Percentiles rank a stretch among this genome's conserved stretches.
phyloP scores from a whole-genome alignment of 495 filamentous ascomycete species.

The Lasiosphaeria miniovina region DNA sequence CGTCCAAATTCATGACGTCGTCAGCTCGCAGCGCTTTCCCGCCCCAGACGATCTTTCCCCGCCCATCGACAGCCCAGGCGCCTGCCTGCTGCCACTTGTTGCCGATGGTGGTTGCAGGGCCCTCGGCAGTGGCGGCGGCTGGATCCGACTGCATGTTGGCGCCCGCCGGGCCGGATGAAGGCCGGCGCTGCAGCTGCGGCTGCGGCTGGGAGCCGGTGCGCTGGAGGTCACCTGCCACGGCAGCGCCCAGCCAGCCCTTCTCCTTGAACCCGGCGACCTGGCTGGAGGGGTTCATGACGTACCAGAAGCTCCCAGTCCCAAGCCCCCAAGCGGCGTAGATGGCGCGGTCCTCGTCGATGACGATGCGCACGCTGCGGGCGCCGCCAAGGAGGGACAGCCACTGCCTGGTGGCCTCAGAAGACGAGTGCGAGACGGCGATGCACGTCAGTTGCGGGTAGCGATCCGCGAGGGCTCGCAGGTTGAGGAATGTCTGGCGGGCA shows the following conservation, averaged over 20 bases:
- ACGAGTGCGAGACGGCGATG: conserved; percentile 55
- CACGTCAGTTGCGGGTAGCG: conserved; percentile 42
- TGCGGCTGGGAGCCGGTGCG: conserved; percentile 19
- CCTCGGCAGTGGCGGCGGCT: conserved; percentile 16
- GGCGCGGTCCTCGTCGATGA: conserved; percentile 52
- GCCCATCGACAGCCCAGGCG: conserved; percentile 52
- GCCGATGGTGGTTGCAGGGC: conserved; percentile 53
- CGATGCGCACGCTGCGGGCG: conserved; percentile 42
- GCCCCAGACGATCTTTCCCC: conserved; percentile 52
- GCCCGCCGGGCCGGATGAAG: no score
- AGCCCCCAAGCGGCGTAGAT: conserved; percentile 54
- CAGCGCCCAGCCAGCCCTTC: conserved; percentile 43
- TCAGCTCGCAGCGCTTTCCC: conserved; percentile 45
- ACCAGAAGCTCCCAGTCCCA: conserved; percentile 47
- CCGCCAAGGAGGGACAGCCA: conserved; percentile 52
- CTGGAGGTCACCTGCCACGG: conserved; percentile 36
- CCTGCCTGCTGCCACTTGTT: conserved; percentile 60
- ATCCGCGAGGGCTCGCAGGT: conserved; percentile 44
- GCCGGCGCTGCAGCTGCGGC: no score
- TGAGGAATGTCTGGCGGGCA: conserved; percentile 55
- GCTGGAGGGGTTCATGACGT: conserved; percentile 46
- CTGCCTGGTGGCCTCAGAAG: conserved; percentile 41
- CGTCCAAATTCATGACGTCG: conserved; percentile 52
- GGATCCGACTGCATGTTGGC: no score
- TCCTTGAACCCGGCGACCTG: conserved; percentile 42